These are phyloP conservation scores for Hypsizygus ulmarius DNA, from an alignment of 1,284 basidiomycete genomes.

Conservation along the genomic window DNA sequence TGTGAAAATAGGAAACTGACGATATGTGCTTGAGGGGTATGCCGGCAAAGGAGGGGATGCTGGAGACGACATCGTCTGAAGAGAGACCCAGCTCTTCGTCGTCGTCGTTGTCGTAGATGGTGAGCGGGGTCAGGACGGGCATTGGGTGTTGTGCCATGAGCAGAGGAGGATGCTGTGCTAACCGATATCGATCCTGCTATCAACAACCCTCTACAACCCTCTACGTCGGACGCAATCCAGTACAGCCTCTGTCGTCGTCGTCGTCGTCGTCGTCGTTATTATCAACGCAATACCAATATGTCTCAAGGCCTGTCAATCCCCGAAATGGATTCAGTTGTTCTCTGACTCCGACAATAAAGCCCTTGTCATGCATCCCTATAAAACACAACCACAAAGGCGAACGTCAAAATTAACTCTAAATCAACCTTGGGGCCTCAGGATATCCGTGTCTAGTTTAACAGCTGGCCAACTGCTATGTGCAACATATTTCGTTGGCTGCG, in stretches of 20 bases:
- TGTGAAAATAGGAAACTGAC: slow-evolving; percentile 43
- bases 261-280: too few species aligned
- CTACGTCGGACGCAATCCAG: not conserved
- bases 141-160: slow-evolving; percentile 19
- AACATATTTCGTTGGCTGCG: not conserved
- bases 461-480: too few species aligned
- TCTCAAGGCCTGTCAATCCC: too few species aligned
- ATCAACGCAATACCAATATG: too few species aligned
- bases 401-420: too few species aligned
- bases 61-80: slow-evolving; percentile 22
- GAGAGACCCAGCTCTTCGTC: slow-evolving; percentile 43
- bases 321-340: too few species aligned
- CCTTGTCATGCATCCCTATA: not conserved
- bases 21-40: slow-evolving; percentile 79
- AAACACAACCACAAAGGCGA: too few species aligned
- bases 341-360: not conserved
- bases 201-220: too few species aligned
- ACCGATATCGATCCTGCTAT: too few species aligned
- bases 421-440: too few species aligned
- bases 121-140: slow-evolving; percentile 33
- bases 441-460: too few species aligned
- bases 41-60: slow-evolving; percentile 60
- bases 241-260: too few species aligned
- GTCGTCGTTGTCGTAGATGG: slow-evolving; percentile 36
- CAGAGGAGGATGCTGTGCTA: not conserved